These are phyloP conservation scores for Saccharomyces kudriavzevii DNA, from an alignment of 805 yeast species.

Conservation along the genomic window DNA sequence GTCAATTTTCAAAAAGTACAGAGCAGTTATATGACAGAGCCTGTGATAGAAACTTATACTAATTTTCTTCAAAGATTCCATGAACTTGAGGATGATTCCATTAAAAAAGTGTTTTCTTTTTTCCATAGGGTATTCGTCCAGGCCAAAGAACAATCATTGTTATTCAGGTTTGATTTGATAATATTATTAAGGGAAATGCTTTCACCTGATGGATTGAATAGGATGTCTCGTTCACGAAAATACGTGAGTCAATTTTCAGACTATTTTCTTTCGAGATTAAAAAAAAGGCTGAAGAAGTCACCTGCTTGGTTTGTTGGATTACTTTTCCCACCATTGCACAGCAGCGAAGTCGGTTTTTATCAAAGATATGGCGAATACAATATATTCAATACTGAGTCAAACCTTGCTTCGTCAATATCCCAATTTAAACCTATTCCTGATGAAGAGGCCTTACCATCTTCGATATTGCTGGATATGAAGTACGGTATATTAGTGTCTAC, in stretches of 20 bases:
- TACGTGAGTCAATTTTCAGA: slow-evolving; percentile 60
- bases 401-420: slow-evolving; percentile 19
- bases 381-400: slow-evolving; percentile 1
- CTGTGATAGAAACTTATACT: slow-evolving; percentile 58
- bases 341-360: slow-evolving; percentile 40
- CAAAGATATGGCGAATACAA: slow-evolving; percentile 35
- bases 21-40: slow-evolving; percentile 34
- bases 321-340: slow-evolving; percentile 52
- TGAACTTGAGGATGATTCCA: slow-evolving; percentile 52
- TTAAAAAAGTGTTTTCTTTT: slow-evolving; percentile 58
- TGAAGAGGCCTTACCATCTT: slow-evolving; percentile 16
- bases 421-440: slow-evolving; percentile 18
- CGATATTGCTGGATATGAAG: slow-evolving; percentile 19
- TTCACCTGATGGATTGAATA: slow-evolving; percentile 42
- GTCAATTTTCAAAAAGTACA: slow-evolving; percentile 20
- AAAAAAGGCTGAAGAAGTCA: slow-evolving; percentile 38
- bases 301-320: slow-evolving; percentile 56
- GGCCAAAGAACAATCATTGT: slow-evolving; percentile 47
- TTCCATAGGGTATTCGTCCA: slow-evolving; percentile 64
- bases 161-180: slow-evolving; percentile 72
- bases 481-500: slow-evolving; percentile 29
- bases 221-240: slow-evolving; percentile 38
- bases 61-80: slow-evolving; percentile 49
- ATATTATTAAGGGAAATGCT: slow-evolving; percentile 45
- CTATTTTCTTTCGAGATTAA: slow-evolving; percentile 56